phyloP scores from a whole-genome alignment of 2,329 filamentous ascomycete species.

The Aureobasidium sp. region DNA sequence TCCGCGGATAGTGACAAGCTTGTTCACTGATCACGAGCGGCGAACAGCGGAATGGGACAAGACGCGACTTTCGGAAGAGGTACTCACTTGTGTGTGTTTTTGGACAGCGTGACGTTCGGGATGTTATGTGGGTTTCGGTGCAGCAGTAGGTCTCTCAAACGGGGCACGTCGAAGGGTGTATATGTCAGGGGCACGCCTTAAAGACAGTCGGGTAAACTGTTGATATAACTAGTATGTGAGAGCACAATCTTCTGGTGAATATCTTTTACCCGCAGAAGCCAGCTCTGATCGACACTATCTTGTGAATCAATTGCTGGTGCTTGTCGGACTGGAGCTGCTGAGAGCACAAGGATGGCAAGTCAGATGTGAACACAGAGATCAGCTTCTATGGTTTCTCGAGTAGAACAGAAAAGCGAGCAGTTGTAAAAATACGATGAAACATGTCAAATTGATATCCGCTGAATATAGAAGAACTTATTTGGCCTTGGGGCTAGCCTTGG shows the following conservation, averaged over 20 bases:
- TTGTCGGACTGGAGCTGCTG: neutral
- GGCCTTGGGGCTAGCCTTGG: conserved; percentile 17
- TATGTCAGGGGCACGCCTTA: neutral
- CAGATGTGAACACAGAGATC: neutral
- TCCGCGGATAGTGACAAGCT: neutral
- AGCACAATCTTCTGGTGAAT: neutral
- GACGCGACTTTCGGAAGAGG: neutral
- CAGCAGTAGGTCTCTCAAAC: too few species aligned
- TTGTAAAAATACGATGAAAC: neutral
- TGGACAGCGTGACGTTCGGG: neutral
- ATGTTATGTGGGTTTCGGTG: neutral
- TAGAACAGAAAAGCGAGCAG: neutral
- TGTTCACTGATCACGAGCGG: neutral
- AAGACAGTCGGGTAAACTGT: neutral
- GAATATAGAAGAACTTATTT: conserved; percentile 8
- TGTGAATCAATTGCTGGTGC: neutral
- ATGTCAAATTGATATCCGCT: conserved; percentile 13
- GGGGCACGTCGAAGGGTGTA: neutral
- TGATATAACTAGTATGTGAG: neutral
- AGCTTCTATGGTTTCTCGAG: neutral
- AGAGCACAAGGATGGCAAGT: neutral
- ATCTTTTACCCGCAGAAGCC: neutral
- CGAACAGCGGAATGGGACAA: neutral
- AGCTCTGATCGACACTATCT: neutral
- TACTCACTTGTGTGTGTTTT: neutral